Evolutionary conservation across 495 filamentous ascomycete species (phyloP), one percentile per base, ranked within the genome.

Genomic region (Schizothecium vesticola): DNA sequence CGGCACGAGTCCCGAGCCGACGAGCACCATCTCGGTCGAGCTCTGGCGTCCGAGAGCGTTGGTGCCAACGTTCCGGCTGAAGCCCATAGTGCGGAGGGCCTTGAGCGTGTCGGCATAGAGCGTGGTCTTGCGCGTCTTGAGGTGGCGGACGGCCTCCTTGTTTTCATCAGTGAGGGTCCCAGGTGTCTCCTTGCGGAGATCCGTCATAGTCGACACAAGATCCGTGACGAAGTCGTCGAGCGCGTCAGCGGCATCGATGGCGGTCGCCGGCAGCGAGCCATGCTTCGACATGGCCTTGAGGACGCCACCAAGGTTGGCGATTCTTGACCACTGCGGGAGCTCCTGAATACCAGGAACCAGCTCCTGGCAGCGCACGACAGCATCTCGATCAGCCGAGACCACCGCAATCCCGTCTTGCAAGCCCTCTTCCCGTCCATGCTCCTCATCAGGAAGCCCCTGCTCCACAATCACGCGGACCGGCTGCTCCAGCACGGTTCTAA

Each of bases 111-210:
- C 94, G 0, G 91, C 89, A 70, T 94, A 95, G 16, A 97, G 86
- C 71, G 91, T 93, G n/a, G 92, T 88, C 79, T 99, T 99, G 65
- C 91, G 85, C 0, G 87, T 86, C 80, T 97, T 97, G 68, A 98
- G 86, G 78, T 97, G 92, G 71, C 92, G 91, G 36, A 97, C 87
- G 8, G 84, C 69, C 2, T 89, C 85, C 72, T 92, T 92, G 73
- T 93, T 97, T 7, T 97, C 92, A 26, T 94, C 90, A 0, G 86
- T 97, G 25, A 94, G 75, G 3, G 82, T 82, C 9, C 85, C 78
- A 3, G 94, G 96, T 0, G 94, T 99, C 67, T 91, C 88, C 63
- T 90, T 90, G 72, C 90, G 89, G 72, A 97, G 86, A 29, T 89
- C 84, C 11, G 84, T 81, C 59, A 93, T 92, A 3, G 84, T 86